phyloP scores from a whole-genome alignment of 345 rosid species.

The Eucalyptus marginata region DNA sequence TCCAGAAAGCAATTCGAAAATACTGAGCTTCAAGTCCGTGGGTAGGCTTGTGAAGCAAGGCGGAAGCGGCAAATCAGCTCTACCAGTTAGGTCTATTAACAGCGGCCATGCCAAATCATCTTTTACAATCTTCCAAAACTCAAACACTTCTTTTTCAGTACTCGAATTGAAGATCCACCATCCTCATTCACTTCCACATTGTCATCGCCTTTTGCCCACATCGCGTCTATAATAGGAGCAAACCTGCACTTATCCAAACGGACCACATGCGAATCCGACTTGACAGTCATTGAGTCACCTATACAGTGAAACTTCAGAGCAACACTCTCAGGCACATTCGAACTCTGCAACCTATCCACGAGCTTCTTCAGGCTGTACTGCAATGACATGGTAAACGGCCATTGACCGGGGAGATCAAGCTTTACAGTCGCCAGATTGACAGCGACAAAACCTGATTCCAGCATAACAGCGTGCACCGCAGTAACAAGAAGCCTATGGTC shows the following conservation, averaged over 20 bases:
- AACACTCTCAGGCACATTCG: no score
- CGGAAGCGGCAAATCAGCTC: slow-evolving; percentile 32
- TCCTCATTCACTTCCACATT: neutral
- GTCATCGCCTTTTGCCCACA: neutral
- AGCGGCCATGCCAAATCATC: slow-evolving; percentile 55
- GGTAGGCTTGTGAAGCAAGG: slow-evolving; percentile 55
- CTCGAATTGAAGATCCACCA: neutral
- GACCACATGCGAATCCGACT: no score
- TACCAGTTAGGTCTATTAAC: slow-evolving; percentile 40
- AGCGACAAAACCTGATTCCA: slow-evolving; percentile 56
- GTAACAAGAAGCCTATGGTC: slow-evolving; percentile 24
- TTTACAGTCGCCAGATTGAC: slow-evolving; percentile 11
- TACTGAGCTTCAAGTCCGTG: slow-evolving; percentile 47
- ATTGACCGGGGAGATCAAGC: no score
- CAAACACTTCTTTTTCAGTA: slow-evolving; percentile 22
- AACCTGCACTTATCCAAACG: no score
- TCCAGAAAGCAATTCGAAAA: slow-evolving; percentile 48
- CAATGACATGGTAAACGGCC: no score
- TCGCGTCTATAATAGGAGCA: no score
- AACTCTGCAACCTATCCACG: no score
- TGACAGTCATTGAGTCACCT: no score
- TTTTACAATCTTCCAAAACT: slow-evolving; percentile 68
- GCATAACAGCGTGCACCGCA: slow-evolving; percentile 60
- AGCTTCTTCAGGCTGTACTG: no score
- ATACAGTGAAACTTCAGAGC: no score